Base-by-base conservation (phyloP, 2,329 filamentous ascomycete genomes). In the Aspergillus sp. region DNA sequence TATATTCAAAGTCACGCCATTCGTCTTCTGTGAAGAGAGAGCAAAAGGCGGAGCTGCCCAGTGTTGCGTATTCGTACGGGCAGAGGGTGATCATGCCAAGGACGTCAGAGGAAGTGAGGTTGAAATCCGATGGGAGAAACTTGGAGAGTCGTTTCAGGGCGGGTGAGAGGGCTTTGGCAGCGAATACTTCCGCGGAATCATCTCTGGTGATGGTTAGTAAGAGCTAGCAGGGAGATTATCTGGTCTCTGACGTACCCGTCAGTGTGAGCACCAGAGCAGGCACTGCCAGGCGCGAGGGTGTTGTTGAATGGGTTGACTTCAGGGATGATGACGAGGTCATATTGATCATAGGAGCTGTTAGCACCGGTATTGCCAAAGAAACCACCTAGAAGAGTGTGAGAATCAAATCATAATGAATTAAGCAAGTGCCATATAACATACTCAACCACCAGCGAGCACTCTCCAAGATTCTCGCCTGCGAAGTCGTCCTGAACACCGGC, bases 1-100 rank as follows among this genome's bases (percentile, higher is more conserved):
- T 72, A 47, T 73, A 72, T 44, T 77, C 76, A 52, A 76, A 80
- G 12, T 73, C 74, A 13, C 66, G 59, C 77, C 76, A 80, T 54
- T 80, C 77, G 39, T 75, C 69, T 36, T 69, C 64, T 1, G 76
- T 79, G 60, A 80, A 79, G 27, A 79, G 66, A 13, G 56, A 50
- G 60, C 77, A 79, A 59, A 79, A 79, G 29, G 72, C 66, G 4
- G 72, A 77, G 44, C 58, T 60, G 13, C 74, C 73, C 11, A 79
- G 66, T 49, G 71, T 76, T 32, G 64, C 71, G 37, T 62, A 65
- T 56, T 81, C 77, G 51, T 80, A 81, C 2, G 74, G 72, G 50
- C 77, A 81, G 40, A 78, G 66, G 48, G 69, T 77, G 54, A 72
- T 69, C 69, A 75, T 72, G 19, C 67, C 69, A 37, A 77, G 76